phyloP scores from a whole-genome alignment of 2,329 filamentous ascomycete species.

The Bipolaris victoriae region DNA sequence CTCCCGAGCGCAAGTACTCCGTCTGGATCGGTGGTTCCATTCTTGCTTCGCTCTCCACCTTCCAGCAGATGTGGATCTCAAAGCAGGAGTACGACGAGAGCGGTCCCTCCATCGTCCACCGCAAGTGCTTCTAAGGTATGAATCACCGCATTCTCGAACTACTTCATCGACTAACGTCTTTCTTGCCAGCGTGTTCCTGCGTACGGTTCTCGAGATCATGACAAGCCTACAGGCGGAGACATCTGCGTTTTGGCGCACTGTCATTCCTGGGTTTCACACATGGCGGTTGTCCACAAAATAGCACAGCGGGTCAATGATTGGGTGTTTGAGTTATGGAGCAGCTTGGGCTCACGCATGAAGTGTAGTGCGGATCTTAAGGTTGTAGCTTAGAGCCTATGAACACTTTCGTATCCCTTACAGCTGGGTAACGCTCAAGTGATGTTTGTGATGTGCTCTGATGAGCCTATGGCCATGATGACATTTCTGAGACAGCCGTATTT shows the following conservation, averaged over 20 bases:
- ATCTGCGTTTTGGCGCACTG: slow-evolving; percentile 46
- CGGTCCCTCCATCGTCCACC: slow-evolving; percentile 98
- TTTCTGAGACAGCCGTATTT: not conserved
- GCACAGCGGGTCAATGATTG: slow-evolving; percentile 46
- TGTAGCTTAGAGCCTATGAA: slow-evolving; percentile 50
- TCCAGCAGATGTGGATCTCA: slow-evolving; percentile 99
- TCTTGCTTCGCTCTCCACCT: slow-evolving; percentile 97
- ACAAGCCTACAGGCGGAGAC: slow-evolving; percentile 48
- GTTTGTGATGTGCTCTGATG: not conserved
- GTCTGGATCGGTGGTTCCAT: slow-evolving; percentile 99
- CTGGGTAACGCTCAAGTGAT: not conserved
- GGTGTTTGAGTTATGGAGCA: slow-evolving; percentile 47
- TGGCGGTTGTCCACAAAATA: slow-evolving; percentile 50
- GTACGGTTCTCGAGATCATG: slow-evolving; percentile 45
- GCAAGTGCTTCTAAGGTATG: slow-evolving; percentile 99
- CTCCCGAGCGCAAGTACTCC: slow-evolving; percentile 99
- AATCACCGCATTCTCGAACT: slow-evolving; percentile 5
- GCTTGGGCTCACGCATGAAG: slow-evolving; percentile 42
- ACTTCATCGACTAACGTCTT: slow-evolving; percentile 31
- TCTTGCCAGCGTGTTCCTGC: slow-evolving; percentile 42
- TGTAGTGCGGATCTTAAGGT: slow-evolving; percentile 46
- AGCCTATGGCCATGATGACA: not conserved
- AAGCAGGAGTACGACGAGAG: slow-evolving; percentile 99
- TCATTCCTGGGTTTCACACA: slow-evolving; percentile 42
- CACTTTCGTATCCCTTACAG: slow-evolving; percentile 40